Conservation (phyloP, 2,329 filamentous ascomycete genomes). For the Phoma sp. region DNA sequence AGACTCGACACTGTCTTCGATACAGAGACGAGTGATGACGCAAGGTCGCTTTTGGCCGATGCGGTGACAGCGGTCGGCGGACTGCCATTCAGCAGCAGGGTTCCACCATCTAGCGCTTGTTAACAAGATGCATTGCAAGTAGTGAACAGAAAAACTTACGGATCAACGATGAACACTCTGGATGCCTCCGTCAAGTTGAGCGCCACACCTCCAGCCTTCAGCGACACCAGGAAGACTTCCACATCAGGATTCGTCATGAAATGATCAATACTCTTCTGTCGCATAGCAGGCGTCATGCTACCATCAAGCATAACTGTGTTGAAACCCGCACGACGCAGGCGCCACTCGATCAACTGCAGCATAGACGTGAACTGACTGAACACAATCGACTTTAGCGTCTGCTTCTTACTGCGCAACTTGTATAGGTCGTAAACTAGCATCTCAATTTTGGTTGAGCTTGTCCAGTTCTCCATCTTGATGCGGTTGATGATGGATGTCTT, state of each 20-base stretch:
- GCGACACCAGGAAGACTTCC: conserved; percentile 93
- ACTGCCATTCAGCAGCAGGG: conserved; percentile 99
- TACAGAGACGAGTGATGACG: conserved; percentile 91
- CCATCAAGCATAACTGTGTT: conserved; percentile 98
- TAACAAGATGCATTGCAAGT: conserved; percentile 22
- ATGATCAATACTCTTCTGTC: conserved; percentile 91
- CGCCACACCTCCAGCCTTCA: conserved; percentile 95
- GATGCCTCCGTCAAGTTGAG: conserved; percentile 95
- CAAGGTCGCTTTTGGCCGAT: conserved; percentile 95
- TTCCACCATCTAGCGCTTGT: conserved; percentile 84
- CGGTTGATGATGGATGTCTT: conserved; percentile 98
- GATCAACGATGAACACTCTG: conserved; percentile 93
- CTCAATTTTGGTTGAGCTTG: conserved; percentile 97
- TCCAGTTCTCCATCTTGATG: conserved; percentile 99
- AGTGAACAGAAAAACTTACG: conserved; percentile 62
- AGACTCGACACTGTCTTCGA: conserved; percentile 96
- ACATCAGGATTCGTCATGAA: conserved; percentile 96
- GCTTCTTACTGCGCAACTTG: conserved; percentile 87
- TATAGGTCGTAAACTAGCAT: conserved; percentile 94
- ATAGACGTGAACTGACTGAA: conserved; percentile 98
- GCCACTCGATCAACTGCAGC: conserved; percentile 97
- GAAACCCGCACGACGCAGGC: conserved; percentile 93
- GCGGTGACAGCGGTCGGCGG: conserved; percentile 83
- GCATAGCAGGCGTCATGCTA: conserved; percentile 92
- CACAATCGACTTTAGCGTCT: conserved; percentile 95